These are phyloP conservation scores for Brachypodium distachyon DNA, from an alignment of 202 grass and related monocot species.

Conservation along the genomic window DNA sequence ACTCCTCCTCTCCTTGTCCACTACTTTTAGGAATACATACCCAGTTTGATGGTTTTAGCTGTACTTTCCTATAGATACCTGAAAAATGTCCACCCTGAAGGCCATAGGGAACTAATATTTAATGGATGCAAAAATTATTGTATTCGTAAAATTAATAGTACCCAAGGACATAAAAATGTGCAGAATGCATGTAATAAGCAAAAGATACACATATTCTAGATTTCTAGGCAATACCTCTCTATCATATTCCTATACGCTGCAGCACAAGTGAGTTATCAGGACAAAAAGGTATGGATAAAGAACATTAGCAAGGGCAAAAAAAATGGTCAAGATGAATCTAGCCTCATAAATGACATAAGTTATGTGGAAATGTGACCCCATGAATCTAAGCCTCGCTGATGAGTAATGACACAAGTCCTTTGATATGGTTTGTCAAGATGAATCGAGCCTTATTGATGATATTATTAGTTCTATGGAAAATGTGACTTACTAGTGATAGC, in stretches of 20 bases:
- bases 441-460: background rate
- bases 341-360: background rate
- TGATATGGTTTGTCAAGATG: background rate
- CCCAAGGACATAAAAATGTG: background rate
- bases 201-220: background rate
- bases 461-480: background rate
- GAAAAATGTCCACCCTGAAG: slow-evolving; percentile 92
- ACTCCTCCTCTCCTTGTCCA: slow-evolving; percentile 54
- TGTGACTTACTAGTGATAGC: background rate
- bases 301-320: background rate
- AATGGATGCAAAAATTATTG: slow-evolving; percentile 6
- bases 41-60: slow-evolving; percentile 89
- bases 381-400: too few species aligned
- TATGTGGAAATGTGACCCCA: background rate
- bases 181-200: slow-evolving; percentile 3
- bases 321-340: background rate
- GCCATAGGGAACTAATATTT: slow-evolving; percentile 18
- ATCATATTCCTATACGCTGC: slow-evolving; percentile 2
- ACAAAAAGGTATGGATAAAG: background rate
- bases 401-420: background rate
- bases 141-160: slow-evolving; percentile 1
- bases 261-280: background rate
- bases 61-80: slow-evolving; percentile 95
- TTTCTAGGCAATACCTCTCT: background rate
- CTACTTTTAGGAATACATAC: slow-evolving; percentile 41